Percentiles rank a stretch among this genome's conserved stretches.
phyloP scores from a whole-genome alignment of 768 basidiomycete genomes.

The Naematelia aurantialba region DNA sequence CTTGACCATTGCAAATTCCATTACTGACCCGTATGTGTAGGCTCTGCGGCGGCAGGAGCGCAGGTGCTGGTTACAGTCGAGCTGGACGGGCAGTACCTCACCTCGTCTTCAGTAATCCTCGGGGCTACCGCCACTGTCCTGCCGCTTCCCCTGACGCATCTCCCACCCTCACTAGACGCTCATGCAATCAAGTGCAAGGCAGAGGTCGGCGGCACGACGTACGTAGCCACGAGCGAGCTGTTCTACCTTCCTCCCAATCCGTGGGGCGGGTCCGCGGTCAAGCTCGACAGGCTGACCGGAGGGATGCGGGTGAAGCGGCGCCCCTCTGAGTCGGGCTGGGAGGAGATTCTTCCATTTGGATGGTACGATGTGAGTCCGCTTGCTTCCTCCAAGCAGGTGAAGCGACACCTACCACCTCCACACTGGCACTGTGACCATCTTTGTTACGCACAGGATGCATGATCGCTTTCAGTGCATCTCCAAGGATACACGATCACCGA shows the following conservation, averaged over 20 bases:
- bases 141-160: constrained; percentile 4
- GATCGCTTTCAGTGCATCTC: not conserved
- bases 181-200: constrained; percentile 18
- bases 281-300: constrained; percentile 43
- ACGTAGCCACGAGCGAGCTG: constrained; percentile 54
- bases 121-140: constrained; percentile 5
- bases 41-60: not conserved
- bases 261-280: constrained; percentile 38
- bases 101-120: constrained; percentile 1
- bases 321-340: constrained; percentile 21
- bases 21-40: not conserved
- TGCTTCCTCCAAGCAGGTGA: no score
- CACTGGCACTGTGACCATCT: no score
- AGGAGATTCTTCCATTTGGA: constrained; percentile 60
- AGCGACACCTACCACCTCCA: no score
- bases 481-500: not conserved
- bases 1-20: not conserved
- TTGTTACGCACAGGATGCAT: no score
- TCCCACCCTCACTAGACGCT: not conserved
- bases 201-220: constrained; percentile 50
- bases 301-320: constrained; percentile 25
- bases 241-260: constrained; percentile 50
- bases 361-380: constrained; percentile 62
- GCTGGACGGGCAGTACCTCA: not conserved
- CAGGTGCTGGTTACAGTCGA: not conserved